These are phyloP conservation scores for Symbiodinium natans DNA, from an alignment of 73 alveolate species.

Conservation along the genomic window DNA sequence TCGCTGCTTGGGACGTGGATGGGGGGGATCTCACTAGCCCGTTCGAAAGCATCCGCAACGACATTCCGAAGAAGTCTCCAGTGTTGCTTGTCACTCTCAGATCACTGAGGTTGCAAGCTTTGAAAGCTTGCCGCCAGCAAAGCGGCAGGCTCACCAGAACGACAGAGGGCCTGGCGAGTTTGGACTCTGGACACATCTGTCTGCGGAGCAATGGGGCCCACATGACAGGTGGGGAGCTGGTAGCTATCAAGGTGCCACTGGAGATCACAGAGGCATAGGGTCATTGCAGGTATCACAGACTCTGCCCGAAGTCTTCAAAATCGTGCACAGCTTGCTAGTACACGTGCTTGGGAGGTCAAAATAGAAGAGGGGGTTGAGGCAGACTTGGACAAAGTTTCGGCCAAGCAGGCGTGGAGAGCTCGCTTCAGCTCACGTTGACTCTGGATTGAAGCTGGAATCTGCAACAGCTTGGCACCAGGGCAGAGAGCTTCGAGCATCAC, in stretches of 20 bases:
- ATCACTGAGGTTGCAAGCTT: too few relatives aligned
- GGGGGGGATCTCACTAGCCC: too few relatives aligned
- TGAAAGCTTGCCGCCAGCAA: neutral
- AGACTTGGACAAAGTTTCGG: constrained; percentile 44
- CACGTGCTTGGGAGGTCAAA: constrained; percentile 43
- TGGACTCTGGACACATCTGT: neutral
- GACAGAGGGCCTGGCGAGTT: neutral
- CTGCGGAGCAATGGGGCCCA: neutral
- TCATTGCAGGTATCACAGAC: too few relatives aligned
- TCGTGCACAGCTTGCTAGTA: neutral
- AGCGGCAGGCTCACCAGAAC: neutral
- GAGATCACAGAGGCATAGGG: neutral
- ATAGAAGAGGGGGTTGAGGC: constrained; percentile 38
- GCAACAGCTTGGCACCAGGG: constrained; percentile 15
- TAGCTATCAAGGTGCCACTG: neutral
- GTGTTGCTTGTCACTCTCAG: too few relatives aligned
- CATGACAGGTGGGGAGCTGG: neutral
- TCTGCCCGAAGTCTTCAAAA: too few relatives aligned
- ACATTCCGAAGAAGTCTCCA: too few relatives aligned
- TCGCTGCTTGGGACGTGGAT: too few relatives aligned
- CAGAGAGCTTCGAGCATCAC: constrained; percentile 54
- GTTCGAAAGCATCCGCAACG: too few relatives aligned
- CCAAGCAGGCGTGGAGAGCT: constrained; percentile 39
- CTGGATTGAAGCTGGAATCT: neutral
- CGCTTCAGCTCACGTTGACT: neutral